Evolutionary conservation across 176 grass and related monocot genomes (phyloP), one percentile per base, ranked within the genome.

Genomic region (Aegilops sharonensis): DNA sequence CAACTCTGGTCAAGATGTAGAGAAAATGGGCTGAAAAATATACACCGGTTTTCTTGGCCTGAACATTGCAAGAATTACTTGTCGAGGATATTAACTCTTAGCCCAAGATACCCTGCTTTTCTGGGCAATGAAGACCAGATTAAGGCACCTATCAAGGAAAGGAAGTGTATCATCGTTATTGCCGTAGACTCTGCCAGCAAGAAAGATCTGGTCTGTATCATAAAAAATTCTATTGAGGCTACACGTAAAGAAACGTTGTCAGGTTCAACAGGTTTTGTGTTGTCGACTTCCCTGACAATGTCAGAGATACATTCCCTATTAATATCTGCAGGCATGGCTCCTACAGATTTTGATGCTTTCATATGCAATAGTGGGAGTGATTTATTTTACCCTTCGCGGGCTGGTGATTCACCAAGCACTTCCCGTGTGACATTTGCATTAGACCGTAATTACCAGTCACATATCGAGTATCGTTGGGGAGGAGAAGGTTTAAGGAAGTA

Each of bases 361-460:
- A 91, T 99, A 84, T 99, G 94, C 85, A 96, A 92, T 89, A 91
- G 97, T 90, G 97, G 97, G 65, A 93, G 94, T 91, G 94, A 99
- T 83, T 80, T 99, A 66, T 99, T 96, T 88, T 99, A 93, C 77
- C 92, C 97, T 34, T 82, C 76, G 71, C 21, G 65, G 48, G 40
- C 85, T 45, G 89, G 88, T 89, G 91, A 98, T 90, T 82, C 88
- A 75, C 64, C 92, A 78, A 87, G 48, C 50, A 88, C 91, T 63
- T 93, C 87, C 10, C 87, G 62, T 47, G 40, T 94, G 56, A 85
- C 88, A 85, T 98, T 94, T 89, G 86, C 89, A 34, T 73, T 99
- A 57, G 97, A 99, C 66, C 78, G 83, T 52, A 89, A 81, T 75
- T 97, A 96, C 78, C 91, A 86, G 60, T 92, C 88, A 35, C 97